A percentile compares a stretch with the other conserved stretches of the same genome.
Conservation (phyloP, 2,329 filamentous ascomycete genomes). For the Bipolaris victoriae region DNA sequence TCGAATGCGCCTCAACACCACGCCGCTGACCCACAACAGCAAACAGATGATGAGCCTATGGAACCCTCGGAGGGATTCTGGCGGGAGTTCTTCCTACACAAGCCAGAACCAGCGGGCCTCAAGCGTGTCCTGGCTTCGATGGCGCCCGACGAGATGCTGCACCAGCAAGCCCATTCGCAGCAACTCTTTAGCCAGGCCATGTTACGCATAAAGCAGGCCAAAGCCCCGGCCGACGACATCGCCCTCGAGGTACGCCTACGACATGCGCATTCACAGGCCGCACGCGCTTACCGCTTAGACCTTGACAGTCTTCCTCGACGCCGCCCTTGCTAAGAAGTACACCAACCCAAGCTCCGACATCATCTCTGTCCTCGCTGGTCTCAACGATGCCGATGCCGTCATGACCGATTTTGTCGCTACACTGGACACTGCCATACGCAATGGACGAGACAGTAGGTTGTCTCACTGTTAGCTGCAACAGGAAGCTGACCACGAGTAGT, state of each 20-base stretch:
- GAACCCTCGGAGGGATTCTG: slow-evolving; percentile 90
- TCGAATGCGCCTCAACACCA: neutral
- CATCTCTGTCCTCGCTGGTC: slow-evolving; percentile 84
- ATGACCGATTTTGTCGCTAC: slow-evolving; percentile 88
- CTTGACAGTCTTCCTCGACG: slow-evolving; percentile 83
- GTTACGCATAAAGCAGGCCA: slow-evolving; percentile 66
- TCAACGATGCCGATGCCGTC: slow-evolving; percentile 84
- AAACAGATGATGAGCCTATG: slow-evolving; percentile 61
- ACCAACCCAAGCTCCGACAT: slow-evolving; percentile 95
- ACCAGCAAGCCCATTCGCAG: slow-evolving; percentile 74
- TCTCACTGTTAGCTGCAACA: neutral
- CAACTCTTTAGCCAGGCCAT: slow-evolving; percentile 80
- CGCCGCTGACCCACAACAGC: slow-evolving; percentile 44
- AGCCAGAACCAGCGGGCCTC: slow-evolving; percentile 75
- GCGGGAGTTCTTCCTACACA: slow-evolving; percentile 91
- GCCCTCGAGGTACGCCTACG: slow-evolving; percentile 77
- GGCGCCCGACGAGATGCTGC: slow-evolving; percentile 75
- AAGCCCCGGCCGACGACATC: slow-evolving; percentile 70
- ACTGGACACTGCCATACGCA: slow-evolving; percentile 82
- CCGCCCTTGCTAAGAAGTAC: slow-evolving; percentile 85
- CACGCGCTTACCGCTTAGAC: slow-evolving; percentile 68
- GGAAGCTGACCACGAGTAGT: slow-evolving; percentile 57
- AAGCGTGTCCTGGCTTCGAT: slow-evolving; percentile 72
- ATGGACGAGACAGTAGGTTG: slow-evolving; percentile 70
- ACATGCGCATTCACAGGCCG: slow-evolving; percentile 1